Evolutionary conservation across 768 basidiomycete species (phyloP), one percentile per base, ranked within the genome.

Genomic region (Pisolithus microcarpus): DNA sequence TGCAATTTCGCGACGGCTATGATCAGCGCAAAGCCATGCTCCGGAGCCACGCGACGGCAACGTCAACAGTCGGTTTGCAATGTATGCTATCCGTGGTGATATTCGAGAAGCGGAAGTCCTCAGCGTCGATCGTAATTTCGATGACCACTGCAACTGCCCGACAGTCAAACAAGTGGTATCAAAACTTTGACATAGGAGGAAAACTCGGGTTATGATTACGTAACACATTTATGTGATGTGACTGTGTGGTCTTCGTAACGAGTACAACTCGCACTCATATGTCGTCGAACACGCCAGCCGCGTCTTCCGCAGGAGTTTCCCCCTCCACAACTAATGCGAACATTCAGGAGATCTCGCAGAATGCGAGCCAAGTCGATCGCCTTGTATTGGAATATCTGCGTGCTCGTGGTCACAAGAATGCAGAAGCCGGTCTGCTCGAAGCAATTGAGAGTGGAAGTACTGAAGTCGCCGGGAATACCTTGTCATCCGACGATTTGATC

Each of bases 401-500:
- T 36, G 30, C 67, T 21, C 63, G 75, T 43, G 77, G 77, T n/a
- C 67, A 76, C 59, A 71, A 69, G 53, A 58, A 61, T 38, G 74
- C 75, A 13, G 78, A 77, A 56, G 58, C 72, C 40, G 66, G 66
- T 21, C 61, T 79, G 46, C 58, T 65, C n/a, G 76, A 77, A 34
- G 53, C 65, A 1, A 51, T 78, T 10, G 68, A 74, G 9, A 54
- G 56, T 18, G 63, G 58, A 7, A 36, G 58, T 30, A 47, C 66
- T 18, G 63, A 73, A 7, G 75, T 70, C 45, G 58, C 65, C 47
- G 67, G 63, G 46, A 73, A 72, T 52, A 65, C 70, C 3, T 42
- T 75, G 37, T 70, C 74, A 11, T 73, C 59, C 65, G 85, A 65
- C 69, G 85, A 68, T 62, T 79, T 65, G 56, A 77, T 61, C 69